A percentile compares a stretch with the other conserved stretches of the same genome.
Evolutionary conservation across 225 moss, liverwort and hornwort species (phyloP).

Genomic region (Antitrichia curtipendula): DNA sequence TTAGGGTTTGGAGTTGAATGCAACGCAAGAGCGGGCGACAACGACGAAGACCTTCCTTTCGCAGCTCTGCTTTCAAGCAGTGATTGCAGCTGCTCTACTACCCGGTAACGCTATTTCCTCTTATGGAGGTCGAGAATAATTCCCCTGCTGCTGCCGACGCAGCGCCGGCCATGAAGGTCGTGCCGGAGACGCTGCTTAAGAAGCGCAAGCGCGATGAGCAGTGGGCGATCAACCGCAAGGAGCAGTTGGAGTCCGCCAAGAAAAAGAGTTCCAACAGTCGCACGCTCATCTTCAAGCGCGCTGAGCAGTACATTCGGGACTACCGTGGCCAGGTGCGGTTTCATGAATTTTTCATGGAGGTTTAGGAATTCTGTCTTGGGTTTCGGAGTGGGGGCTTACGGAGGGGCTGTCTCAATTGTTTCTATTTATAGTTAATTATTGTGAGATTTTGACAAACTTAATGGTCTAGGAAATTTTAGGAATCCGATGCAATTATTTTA

Average conservation of each 20-base stretch:
- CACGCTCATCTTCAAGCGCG: slow-evolving; percentile 47
- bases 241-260: slow-evolving; percentile 22
- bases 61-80: not conserved
- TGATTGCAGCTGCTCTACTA: not conserved
- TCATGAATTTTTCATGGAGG: not conserved
- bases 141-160: not conserved
- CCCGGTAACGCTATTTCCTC: not conserved
- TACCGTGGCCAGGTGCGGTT: slow-evolving; percentile 26
- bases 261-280: slow-evolving; percentile 19
- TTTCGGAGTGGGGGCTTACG: not conserved
- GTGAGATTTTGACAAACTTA: not conserved
- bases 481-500: not conserved
- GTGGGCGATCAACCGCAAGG: slow-evolving; percentile 43
- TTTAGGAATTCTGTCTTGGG: not conserved
- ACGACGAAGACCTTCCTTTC: not conserved
- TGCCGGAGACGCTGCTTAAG: slow-evolving; percentile 57
- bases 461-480: not conserved
- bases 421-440: too few relatives aligned
- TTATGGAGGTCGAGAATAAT: not conserved
- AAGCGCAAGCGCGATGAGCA: slow-evolving; percentile 66
- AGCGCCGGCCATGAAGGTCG: not conserved
- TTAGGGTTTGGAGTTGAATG: not conserved
- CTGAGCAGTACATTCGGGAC: slow-evolving; percentile 49
- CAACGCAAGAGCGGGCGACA: not conserved
- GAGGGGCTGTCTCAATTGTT: not conserved